Evolutionary conservation across 179 eudicot genomes (phyloP), one percentile per base, ranked within the genome.

Genomic region (Nepenthes alata): DNA sequence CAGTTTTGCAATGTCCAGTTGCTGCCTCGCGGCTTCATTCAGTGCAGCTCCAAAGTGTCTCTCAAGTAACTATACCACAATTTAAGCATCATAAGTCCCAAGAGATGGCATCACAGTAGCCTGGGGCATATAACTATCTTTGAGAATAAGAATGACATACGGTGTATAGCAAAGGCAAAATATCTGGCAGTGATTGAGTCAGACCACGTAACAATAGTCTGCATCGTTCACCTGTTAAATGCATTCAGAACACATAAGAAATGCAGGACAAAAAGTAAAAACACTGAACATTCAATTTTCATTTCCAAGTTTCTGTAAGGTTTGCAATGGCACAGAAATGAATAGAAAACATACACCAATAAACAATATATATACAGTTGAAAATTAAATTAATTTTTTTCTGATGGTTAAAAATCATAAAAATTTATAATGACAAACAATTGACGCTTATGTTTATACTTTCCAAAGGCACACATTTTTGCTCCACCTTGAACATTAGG

Each of bases 31-130:
- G 66, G 91, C 99, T 80, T 94, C 99, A 69, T 68, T 77, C 47
- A 94, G 45, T 34, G 94, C 99, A 72, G 91, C 87, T 69, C 95
- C 97, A 64, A 85, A 94, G 80, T 94, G 97, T 67, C 83, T 84
- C 81, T 94, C 99, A 34, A 94, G 85, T 68, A 94, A 78, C 98
- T 93, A 75, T 52, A 72, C 47, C 41, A 60, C 15, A 54, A 37
- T 0, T 58, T 12, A 61, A n/a, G 57, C 55, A 61, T 65, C 25
- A 57, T 58, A 68, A 48, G 49, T 63, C 58, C 48, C 53, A 54
- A 25, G 53, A 16, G 15, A 48, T 8, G 15, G 41, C 12, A 64
- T 12, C 52, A 41, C 11, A 44, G 5, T n/a, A 45, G 37, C 25
- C 34, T 47, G 4, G 2, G 10, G 6, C 5, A 44, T 8, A 41